Evolutionary conservation across 2,329 filamentous ascomycete species (phyloP).

Genomic region (Colletotrichum shisoi): DNA sequence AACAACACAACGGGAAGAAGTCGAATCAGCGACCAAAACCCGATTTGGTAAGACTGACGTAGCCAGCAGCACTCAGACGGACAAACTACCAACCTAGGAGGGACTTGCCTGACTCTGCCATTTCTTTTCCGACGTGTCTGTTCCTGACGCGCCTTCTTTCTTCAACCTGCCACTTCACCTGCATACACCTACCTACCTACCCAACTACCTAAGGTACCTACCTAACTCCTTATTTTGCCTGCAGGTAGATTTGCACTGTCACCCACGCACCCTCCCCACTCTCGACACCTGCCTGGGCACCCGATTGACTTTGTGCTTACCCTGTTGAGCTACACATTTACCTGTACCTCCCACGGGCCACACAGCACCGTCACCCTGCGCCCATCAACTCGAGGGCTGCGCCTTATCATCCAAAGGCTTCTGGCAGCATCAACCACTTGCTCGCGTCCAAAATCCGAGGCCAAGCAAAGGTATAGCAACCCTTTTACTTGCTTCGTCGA

Average conservation of each 20-base stretch:
- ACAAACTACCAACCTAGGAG: no score
- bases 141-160: conserved; percentile 4
- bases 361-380: conserved; percentile 29
- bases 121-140: neutral
- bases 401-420: conserved; percentile 27
- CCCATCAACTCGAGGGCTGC: conserved; percentile 7
- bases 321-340: conserved; percentile 13
- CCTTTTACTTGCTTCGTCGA: neutral
- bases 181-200: neutral
- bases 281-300: neutral
- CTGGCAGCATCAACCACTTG: conserved; percentile 16
- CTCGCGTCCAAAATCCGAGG: conserved; percentile 7
- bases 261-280: neutral
- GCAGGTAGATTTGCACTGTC: neutral
- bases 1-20: neutral
- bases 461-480: conserved; percentile 9
- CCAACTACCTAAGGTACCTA: neutral
- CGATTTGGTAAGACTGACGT: neutral
- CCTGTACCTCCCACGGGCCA: neutral
- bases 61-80: neutral
- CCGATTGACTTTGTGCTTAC: neutral
- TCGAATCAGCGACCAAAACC: neutral
- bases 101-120: neutral
- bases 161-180: conserved; percentile 9
- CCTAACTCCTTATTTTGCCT: neutral